phyloP scores from a whole-genome alignment of 1,284 basidiomycete genomes.

The Ceratobasidium sp. region DNA sequence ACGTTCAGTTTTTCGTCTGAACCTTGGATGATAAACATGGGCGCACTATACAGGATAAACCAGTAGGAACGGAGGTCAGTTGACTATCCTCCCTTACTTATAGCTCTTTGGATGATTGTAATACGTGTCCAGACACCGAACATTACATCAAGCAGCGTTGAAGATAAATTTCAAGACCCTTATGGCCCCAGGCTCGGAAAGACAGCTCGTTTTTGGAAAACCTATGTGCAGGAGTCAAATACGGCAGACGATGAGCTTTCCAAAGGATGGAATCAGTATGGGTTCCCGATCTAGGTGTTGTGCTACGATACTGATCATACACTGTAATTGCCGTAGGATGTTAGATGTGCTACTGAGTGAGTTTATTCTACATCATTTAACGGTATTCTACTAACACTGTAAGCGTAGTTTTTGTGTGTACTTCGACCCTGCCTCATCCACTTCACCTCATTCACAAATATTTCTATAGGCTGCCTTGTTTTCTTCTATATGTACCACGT shows the following conservation, averaged over 20 bases:
- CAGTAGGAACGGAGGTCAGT: too few relatives aligned
- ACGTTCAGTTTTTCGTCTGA: too few relatives aligned
- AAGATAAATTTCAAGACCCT: neutral
- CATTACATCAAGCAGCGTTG: neutral
- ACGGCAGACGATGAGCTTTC: slow-evolving; percentile 3
- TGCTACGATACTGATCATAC: neutral
- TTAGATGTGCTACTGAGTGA: slow-evolving; percentile 17
- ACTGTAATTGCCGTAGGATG: neutral
- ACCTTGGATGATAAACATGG: too few relatives aligned
- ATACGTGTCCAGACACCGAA: neutral
- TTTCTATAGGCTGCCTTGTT: slow-evolving; percentile 5
- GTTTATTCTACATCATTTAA: too few relatives aligned
- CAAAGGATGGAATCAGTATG: slow-evolving; percentile 24
- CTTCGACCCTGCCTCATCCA: too few relatives aligned
- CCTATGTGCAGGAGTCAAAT: slow-evolving; percentile 9
- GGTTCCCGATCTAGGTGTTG: neutral
- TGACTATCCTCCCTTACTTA: too few relatives aligned
- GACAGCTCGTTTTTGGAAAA: slow-evolving; percentile 5
- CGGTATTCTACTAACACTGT: too few relatives aligned
- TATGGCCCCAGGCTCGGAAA: neutral
- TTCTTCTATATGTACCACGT: slow-evolving; percentile 5
- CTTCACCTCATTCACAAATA: neutral
- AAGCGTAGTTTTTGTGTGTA: slow-evolving; percentile 4
- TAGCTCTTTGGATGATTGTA: neutral
- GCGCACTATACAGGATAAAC: too few relatives aligned